These are phyloP conservation scores for Monosporozyma siamensis DNA, from an alignment of 805 yeast species.

Conservation along the genomic window DNA sequence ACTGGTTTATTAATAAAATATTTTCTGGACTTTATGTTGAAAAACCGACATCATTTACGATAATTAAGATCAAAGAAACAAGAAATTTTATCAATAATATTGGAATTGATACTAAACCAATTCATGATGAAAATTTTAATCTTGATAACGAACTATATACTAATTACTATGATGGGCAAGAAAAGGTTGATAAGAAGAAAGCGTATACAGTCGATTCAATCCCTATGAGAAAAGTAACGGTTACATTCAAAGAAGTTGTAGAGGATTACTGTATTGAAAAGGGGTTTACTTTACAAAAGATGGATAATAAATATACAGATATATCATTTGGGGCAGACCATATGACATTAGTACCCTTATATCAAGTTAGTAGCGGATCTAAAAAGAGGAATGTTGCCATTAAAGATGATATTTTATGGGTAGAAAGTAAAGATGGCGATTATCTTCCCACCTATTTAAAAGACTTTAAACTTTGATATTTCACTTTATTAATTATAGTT, in stretches of 20 bases:
- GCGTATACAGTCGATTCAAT: conserved; percentile 22
- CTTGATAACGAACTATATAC: no score
- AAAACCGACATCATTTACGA: not conserved
- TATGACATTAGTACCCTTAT: conserved; percentile 17
- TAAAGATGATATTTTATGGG: conserved; percentile 58
- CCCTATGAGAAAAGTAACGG: conserved; percentile 35
- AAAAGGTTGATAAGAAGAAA: not conserved
- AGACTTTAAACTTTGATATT: conserved; percentile 8
- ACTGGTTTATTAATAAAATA: conserved; percentile 14
- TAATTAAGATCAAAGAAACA: not conserved
- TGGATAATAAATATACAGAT: conserved; percentile 10
- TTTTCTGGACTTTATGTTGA: conserved; percentile 4
- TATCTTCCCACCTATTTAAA: conserved; percentile 18
- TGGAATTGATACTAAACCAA: conserved; percentile 5
- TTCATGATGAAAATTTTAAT: conserved; percentile 17
- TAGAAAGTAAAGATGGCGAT: conserved; percentile 19
- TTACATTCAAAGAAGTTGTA: conserved; percentile 57
- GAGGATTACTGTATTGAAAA: conserved; percentile 47
- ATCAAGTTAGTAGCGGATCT: conserved; percentile 9
- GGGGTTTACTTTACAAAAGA: conserved; percentile 30
- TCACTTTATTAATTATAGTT: no score
- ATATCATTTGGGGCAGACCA: conserved; percentile 24
- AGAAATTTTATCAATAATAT: not conserved
- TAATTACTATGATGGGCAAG: no score
- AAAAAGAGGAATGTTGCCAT: conserved; percentile 32